Evolutionary conservation across 2,329 filamentous ascomycete species (phyloP), one percentile per base, ranked within the genome.

Genomic region (Neophaeococcomyces mojaviensis): DNA sequence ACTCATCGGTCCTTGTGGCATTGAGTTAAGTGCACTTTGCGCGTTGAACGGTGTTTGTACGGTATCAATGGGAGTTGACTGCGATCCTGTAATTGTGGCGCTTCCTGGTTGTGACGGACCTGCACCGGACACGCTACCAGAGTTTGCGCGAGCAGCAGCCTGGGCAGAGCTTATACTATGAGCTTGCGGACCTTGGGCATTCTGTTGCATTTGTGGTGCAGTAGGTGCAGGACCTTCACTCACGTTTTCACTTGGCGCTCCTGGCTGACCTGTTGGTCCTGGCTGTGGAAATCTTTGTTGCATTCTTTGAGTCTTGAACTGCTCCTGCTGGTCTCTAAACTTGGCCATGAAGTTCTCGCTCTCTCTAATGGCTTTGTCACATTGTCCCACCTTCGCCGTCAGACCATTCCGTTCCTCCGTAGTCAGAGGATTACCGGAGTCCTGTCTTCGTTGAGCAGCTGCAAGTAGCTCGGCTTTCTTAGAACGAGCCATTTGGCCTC

Each of bases 131-230:
- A 39, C 37, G 30, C 36, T 59, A 12, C 62, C 57, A 20, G 65
- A 63, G 16, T 64, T 66, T 58, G 63, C 63, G 32, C 55, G 50
- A 16, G 57, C 56, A 18, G 57, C 56, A 40, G 51, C 54, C 18
- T 73, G 65, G 6, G 70, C 70, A 42, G 69, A 70, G 49, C 67
- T 72, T 34, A 73, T 69, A 1, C 69, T 71, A 49, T 73, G 68
- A 3, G 70, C 55, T 26, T 51, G 49, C n/a, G 57, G 55, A 12
- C 53, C 55, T 51, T 53, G 52, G 4, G 43, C 48, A 12, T 45
- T 48, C 13, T 50, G 46, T 33, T 54, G 55, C 42, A 53, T 35
- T 3, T 51, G 37, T 20, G 43, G 37, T 20, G 43, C 42, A n/a
- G 37, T n/a, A 15, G 20, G 39, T 6, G 15, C 18, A n/a, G 39